Base-by-base conservation (phyloP, 352 stramenopile species). In the Blastocystis sp. region DNA sequence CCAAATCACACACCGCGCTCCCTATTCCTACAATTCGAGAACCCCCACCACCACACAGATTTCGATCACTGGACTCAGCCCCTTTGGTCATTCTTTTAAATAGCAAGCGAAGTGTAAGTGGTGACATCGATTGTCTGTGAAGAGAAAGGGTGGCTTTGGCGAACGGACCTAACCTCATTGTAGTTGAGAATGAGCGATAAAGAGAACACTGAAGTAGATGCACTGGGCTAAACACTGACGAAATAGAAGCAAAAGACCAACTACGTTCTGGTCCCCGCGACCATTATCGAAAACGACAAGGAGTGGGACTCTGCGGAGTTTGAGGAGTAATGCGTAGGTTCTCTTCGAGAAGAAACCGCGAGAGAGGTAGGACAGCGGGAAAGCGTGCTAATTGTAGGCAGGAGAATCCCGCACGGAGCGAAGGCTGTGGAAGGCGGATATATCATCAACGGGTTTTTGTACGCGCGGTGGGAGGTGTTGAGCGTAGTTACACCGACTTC, bases 241-340 rank as follows among this genome's bases (percentile, higher is more conserved):
- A 38, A 23, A 14, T 84, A 84, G 74, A 59, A 84, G 45, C 53
- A 84, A 59, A 84, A 70, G n/a, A 67, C 74, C 10, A 84, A 38
- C 40, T 84, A 84, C 66, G 56, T 84, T n/a, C 48, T 84, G 19
- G 74, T 84, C 53, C 74, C 74, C 10, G 74, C 74, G 3, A 84
- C 74, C 3, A 84, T 84, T 52, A 62, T 84, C 11, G 74, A 84
- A 84, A 56, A 84, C 48, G 74, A 84, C 40, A 48, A 17, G 17
- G 7, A 62, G 74, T 84, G 69, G 74, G 74, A 10, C 21, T 53
- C n/a, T 23, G 59, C 19, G 53, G 21, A n/a, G 19, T 71, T 52
- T 9, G 9, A 40, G 38, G 28, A 77, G 9, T 59, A 4, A 45
- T 10, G 17, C 19, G 48, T 67, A 84, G 52, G 28, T 48, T 9